Percentiles rank a stretch among this genome's conserved stretches.
Conservation (phyloP, 352 stramenopile species). For the Phytopythium delawarense region DNA sequence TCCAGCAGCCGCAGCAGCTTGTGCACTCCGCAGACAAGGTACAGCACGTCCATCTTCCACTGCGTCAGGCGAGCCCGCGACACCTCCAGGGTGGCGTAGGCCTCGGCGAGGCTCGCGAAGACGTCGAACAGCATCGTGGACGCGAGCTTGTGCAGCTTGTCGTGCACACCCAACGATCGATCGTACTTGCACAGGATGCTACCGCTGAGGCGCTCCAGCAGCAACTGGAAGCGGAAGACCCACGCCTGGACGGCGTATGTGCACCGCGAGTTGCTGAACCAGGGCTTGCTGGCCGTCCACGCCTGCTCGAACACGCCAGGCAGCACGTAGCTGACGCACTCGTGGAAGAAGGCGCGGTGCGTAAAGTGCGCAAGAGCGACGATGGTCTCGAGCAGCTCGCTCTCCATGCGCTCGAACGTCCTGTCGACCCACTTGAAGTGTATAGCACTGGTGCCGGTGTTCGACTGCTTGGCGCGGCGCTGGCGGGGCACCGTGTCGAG, state of each 20-base stretch:
- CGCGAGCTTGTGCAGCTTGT: slow-evolving; percentile 54
- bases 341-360: slow-evolving; percentile 58
- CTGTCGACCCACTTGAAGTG: slow-evolving; percentile 66
- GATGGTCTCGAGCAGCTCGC: slow-evolving; percentile 43
- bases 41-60: slow-evolving; percentile 76
- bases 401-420: slow-evolving; percentile 56
- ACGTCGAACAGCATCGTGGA: slow-evolving; percentile 49
- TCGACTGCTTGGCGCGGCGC: slow-evolving; percentile 15
- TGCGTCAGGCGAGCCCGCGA: slow-evolving; percentile 39
- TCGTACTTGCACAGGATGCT: slow-evolving; percentile 44
- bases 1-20: slow-evolving; percentile 45
- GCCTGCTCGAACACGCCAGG: slow-evolving; percentile 52
- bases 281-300: slow-evolving; percentile 50
- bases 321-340: slow-evolving; percentile 40
- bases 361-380: slow-evolving; percentile 45
- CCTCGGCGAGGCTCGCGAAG: slow-evolving; percentile 31
- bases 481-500: slow-evolving; percentile 42
- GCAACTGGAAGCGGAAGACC: slow-evolving; percentile 37
- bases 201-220: slow-evolving; percentile 40
- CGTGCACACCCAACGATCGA: slow-evolving; percentile 49
- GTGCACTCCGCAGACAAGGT: slow-evolving; percentile 57
- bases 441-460: slow-evolving; percentile 23
- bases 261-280: slow-evolving; percentile 56
- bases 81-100: slow-evolving; percentile 45
- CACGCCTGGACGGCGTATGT: slow-evolving; percentile 57